Conservation (phyloP, 2,329 filamentous ascomycete genomes). For the Colletotrichum sojae region DNA sequence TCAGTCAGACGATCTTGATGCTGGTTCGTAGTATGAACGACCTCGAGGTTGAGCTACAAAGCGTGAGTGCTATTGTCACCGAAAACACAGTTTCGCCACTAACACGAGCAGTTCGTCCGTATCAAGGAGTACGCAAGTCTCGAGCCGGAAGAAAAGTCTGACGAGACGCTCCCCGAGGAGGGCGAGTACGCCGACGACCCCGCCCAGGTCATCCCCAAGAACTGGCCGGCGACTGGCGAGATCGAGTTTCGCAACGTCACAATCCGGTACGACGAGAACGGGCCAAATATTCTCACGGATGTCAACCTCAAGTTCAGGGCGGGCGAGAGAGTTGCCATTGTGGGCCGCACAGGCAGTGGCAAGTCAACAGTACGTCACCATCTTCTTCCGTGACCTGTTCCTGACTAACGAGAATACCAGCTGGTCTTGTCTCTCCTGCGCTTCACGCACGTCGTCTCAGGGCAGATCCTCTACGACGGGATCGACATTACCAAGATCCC, state of each 20-base stretch:
- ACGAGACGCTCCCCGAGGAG: constrained; percentile 55
- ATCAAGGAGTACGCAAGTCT: constrained; percentile 64
- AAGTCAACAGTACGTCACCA: constrained; percentile 78
- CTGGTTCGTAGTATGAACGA: constrained; percentile 70
- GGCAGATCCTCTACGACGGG: constrained; percentile 69
- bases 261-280: constrained; percentile 61
- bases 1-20: constrained; percentile 66
- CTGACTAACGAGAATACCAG: background rate
- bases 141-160: constrained; percentile 60
- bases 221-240: constrained; percentile 62
- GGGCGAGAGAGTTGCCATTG: constrained; percentile 83
- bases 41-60: constrained; percentile 70
- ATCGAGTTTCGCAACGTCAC: constrained; percentile 67
- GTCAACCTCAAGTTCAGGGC: constrained; percentile 69
- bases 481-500: constrained; percentile 68
- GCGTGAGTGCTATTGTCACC: constrained; percentile 53
- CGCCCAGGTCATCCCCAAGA: constrained; percentile 54
- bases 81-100: background rate
- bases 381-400: too few species aligned
- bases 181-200: constrained; percentile 58
- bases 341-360: constrained; percentile 85
- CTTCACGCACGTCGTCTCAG: constrained; percentile 66
- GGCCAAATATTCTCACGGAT: constrained; percentile 64
- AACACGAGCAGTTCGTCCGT: constrained; percentile 58
- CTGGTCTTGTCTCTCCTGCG: constrained; percentile 68